Conservation (phyloP, 148 eudicot genomes). For the Linanthus parryae region DNA sequence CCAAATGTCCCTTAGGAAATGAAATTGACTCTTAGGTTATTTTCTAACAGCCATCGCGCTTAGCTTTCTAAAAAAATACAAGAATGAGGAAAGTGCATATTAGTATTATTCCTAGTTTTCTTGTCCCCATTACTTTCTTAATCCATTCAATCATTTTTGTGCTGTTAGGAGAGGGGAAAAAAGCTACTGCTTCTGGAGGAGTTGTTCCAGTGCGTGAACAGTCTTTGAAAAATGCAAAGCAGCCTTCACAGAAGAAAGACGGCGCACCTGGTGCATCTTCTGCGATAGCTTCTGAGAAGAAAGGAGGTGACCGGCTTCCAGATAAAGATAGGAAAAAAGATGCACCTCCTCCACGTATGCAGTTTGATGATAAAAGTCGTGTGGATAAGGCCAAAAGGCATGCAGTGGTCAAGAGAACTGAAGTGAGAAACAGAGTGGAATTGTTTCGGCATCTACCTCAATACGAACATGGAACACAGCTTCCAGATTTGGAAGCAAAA, state of each 20-base stretch:
- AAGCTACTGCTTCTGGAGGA: conserved; percentile 20
- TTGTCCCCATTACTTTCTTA: too few relatives aligned
- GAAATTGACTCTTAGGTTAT: too few relatives aligned
- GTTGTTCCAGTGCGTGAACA: conserved; percentile 24
- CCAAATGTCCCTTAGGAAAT: too few relatives aligned
- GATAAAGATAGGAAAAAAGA: conserved; percentile 89
- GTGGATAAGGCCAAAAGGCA: conserved; percentile 84
- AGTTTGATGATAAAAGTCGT: conserved; percentile 77
- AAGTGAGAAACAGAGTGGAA: conserved; percentile 73
- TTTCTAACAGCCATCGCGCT: too few relatives aligned
- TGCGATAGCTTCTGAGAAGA: conserved; percentile 42
- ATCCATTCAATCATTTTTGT: too few relatives aligned
- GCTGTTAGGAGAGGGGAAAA: conserved; percentile 23
- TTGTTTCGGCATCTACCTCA: conserved; percentile 88
- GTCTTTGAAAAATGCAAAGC: conserved; percentile 36
- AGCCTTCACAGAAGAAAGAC: conserved; percentile 44
- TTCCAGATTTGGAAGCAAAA: conserved; percentile 62
- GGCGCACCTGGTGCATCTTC: conserved; percentile 29
- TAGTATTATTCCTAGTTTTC: too few relatives aligned
- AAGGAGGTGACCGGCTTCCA: conserved; percentile 48
- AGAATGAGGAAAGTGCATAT: too few relatives aligned
- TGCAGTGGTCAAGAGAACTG: conserved; percentile 65
- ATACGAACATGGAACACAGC: conserved; percentile 73
- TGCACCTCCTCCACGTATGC: conserved; percentile 76
- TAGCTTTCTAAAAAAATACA: too few relatives aligned